Evolutionary conservation across 208 protist genomes (phyloP), one percentile per base, ranked within the genome.

Genomic region (Leishmania lainsoni): DNA sequence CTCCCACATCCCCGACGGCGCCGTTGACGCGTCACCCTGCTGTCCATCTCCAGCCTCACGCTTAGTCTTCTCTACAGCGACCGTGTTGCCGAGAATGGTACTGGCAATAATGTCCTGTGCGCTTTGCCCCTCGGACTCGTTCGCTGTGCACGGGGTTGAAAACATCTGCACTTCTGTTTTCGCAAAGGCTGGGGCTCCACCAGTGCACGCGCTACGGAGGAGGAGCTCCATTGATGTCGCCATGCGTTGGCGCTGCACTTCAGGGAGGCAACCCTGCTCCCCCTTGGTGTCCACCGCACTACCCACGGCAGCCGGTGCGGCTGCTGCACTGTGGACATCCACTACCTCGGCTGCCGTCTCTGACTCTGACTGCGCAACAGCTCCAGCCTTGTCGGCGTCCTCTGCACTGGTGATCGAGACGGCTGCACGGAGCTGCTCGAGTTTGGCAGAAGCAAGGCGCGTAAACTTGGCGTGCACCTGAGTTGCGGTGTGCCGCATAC

Each of bases 391-490:
- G 54, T 76, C 29, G 45, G 52, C 58, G 35, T 80, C 52, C 14
- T 10, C 51, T 0, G 20, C 48, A 16, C 48, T 39, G n/a, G 52
- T 39, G 49, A 68, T 51, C 29, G 42, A 52, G n/a, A 70, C 48
- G 35, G 70, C 76, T 26, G 70, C 42, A 59, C 61, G n/a, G 35
- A 85, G 71, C 22, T 48, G 42, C 48, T 20, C 22, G 14, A 81
- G 58, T n/a, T 54, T 63, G 29, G 42, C 26, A 22, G 14, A 10
- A 3, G 82, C 51, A 1, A 81, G 77, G 51, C 35, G 59, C 22
- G 82, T 69, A 54, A 86, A 86, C 56, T 79, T 72, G 5, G 56
- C 61, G 22, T 86, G 82, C 49, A 82, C 76, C 39, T 80, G 63
- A 16, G 82, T 45, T 61, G 78, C 73, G 3, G 73, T 82, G 74